Conservation (phyloP, 257 asterid genomes). For the Petunia secreta region DNA sequence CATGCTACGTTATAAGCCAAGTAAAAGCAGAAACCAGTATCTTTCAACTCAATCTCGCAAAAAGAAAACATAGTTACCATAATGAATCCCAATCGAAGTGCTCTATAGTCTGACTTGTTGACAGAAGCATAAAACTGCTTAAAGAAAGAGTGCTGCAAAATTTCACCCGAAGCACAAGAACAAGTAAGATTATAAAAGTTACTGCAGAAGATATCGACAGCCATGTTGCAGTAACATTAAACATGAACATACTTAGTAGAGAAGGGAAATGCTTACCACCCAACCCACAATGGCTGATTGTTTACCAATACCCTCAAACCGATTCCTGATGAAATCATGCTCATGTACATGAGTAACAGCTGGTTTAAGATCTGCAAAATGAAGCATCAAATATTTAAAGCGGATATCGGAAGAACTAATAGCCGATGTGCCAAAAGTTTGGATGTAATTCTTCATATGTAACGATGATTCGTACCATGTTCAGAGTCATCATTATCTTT, state of each 20-base stretch:
- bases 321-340: constrained; percentile 73
- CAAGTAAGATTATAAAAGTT: neutral
- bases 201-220: neutral
- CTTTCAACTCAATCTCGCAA: neutral
- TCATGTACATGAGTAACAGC: constrained; percentile 63
- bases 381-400: neutral
- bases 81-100: constrained; percentile 89
- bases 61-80: constrained; percentile 44
- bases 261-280: constrained; percentile 57
- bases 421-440: neutral
- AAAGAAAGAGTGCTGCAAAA: constrained; percentile 75
- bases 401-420: neutral
- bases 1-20: constrained; percentile 22
- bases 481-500: constrained; percentile 38
- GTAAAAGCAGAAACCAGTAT: constrained; percentile 28
- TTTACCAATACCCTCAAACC: constrained; percentile 66
- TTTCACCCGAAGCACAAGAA: constrained; percentile 17
- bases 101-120: constrained; percentile 79
- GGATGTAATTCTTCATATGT: neutral
- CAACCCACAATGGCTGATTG: constrained; percentile 55
- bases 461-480: constrained; percentile 36
- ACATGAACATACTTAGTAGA: neutral
- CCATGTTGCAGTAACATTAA: neutral
- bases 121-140: constrained; percentile 94
- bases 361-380: constrained; percentile 53